Evolutionary conservation across 1,284 basidiomycete species (phyloP), one percentile per base, ranked within the genome.

Genomic region (Mycena sp.): DNA sequence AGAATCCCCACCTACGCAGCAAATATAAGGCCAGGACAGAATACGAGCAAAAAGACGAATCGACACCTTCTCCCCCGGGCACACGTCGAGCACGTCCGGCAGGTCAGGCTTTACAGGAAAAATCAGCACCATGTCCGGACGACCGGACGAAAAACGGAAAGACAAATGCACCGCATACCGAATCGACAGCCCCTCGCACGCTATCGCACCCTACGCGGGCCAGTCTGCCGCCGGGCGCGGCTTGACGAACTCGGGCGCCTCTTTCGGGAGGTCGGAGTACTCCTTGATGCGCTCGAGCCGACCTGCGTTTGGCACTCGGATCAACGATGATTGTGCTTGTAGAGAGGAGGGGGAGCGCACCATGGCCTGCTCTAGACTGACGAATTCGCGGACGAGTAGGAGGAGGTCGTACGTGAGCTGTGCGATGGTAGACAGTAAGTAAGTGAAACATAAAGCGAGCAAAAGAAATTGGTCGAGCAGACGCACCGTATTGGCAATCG

Each of bases 221-320:
- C 96, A 98, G 23, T 87, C 81, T 2, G 87, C 81, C 3, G 88
- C 81, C 12, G 95, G 95, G 14, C 94, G 82, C 5, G 94, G 94
- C 64, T 97, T 94, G 41, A 93, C 76, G 69, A 90, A 91, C 75
- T 96, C 94, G 2, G 93, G 83, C 9, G 89, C 83, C 78, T 96
- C 94, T 46, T 85, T 85, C 46, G 81, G 77, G n/a, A 97, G 79
- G 69, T 95, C 92, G 2, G 92, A 91, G 75, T 95, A 97, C 74
- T 95, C 93, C 73, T 94, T 93, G 72, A 98, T 86, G 41, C 96
- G 90, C 76, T 98, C 96, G 50, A 98, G 80, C 93, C 94, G 65
- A 98, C 90, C 90, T 92, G 45, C 19, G 61, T n/a, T n/a, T n/a
- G n/a, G n/a, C n/a, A n/a, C n/a, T n/a, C n/a, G n/a, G n/a, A n/a